Evolutionary conservation across 1,284 basidiomycete species (phyloP), one percentile per base, ranked within the genome.

Genomic region (Pseudomicrostroma phylloplanum): DNA sequence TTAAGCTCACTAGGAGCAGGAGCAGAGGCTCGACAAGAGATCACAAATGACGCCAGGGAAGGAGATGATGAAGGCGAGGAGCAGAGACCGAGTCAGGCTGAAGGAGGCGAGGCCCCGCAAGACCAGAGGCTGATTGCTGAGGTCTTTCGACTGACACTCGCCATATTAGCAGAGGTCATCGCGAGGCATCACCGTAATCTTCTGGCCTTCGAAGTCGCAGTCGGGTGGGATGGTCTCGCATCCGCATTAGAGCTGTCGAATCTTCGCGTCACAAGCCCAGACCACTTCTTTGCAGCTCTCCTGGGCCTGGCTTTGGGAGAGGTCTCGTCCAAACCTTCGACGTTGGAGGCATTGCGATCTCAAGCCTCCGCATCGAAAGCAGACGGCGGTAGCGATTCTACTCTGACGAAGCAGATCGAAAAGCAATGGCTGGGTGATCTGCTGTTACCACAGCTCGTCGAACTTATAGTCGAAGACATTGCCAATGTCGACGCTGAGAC

Each of bases 241-340:
- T 59, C 62, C 21, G 60, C 68, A 1, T 49, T 68, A 30, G 42
- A 48, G 40, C 63, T 75, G 3, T 66, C 65, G 1, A 60, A 61
- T 12, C 60, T 63, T 6, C n/a, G 21, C 11, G 21, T 42, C 8
- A 64, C 62, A 15, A 63, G 61, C 1, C 56, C 62, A 12, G 63
- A 63, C 23, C 57, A 67, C 19, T 40, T 71, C 40, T 68, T 67
- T 40, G 72, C 66, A 25, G 59, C 67, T 1, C 66, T 76, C 4
- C 49, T 74, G 2, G 74, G 71, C 19, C 51, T 76, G 0, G 67
- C 71, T 1, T 49, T 73, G 6, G 74, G 67, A 40, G 66, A 76
- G n/a, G 66, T 75, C 1, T 43, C 63, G 0, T 65, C 67, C 43
- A 21, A n/a, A 6, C 21, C 43, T 48, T 17, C 43, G 6, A 48